Evolutionary conservation across 345 rosid species (phyloP), one percentile per base, ranked within the genome.

Genomic region (Citrus sp.): DNA sequence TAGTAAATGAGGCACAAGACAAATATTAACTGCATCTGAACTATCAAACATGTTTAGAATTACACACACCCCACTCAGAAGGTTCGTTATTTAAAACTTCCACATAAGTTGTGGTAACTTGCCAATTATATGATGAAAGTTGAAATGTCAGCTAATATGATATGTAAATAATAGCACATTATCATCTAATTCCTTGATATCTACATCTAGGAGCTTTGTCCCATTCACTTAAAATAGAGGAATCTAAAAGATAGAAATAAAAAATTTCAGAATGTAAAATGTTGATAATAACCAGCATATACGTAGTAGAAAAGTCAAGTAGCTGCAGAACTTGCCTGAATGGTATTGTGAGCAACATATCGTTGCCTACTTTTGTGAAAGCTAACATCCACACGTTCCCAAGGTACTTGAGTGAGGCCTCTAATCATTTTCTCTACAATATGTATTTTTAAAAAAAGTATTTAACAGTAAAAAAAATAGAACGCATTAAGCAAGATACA

Each of bases 301-400:
- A 54, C 35, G n/a, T 4, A 7, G 72, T 35, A 34, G 54, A 65
- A 13, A 54, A 68, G 65, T 40, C 40, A 71, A 35, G 7, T 42
- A 7, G 30, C 65, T 0, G 49, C 22, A 30, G 72, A 81, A 82
- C 98, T 88, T 92, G 84, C 98, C 94, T 93, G 92, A 81, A 95
- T 93, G 74, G 98, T 95, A 82, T 74, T 93, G 79, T 95, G 97
- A 78, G 98, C 98, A 70, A 86, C 77, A 34, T 85, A 89, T 21
- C 98, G 90, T 77, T 93, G 98, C 79, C 68, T 89, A 83, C 98
- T 95, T 79, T 87, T 89, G 79, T 85, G 92, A 86, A 95, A 95
- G 87, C 97, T 95, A 68, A 95, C 98, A 83, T 95, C 95, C 34
- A 95, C 87, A 64, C 98, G 88, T 81, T 95, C 98, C 98, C 98